Evolutionary conservation across 371 early-diverging fungal species (phyloP), one percentile per base, ranked within the genome.

Genomic region (Saksenaea vasiformis): DNA sequence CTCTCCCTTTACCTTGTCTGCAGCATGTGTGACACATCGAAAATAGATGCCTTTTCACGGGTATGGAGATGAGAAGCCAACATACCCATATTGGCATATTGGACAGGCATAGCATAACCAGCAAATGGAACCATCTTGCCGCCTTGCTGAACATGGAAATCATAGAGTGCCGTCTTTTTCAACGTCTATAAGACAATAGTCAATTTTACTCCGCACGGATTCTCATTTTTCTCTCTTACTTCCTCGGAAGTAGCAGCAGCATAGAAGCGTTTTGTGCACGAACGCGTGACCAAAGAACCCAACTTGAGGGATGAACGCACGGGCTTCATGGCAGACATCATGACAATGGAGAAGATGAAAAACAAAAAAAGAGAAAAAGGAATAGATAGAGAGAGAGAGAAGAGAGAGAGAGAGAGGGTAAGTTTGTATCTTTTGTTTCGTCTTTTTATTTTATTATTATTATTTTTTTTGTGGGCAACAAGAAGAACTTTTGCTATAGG

Each of bases 11-110:
- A 91, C 92, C 92, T 85, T 35, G 96, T 92, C 79, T 98, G 98
- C 58, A 98, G 87, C 99, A 98, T 98, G 76, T 98, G 99, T 31
- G 95, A 94, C 35, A 98, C 99, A 79, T 98, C 99, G 76, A 98
- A 98, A 60, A 98, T 78, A 5, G 96, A 95, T 1, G 96, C 95
- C 63, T 94, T 89, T 69, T 88, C 76, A 67, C 99, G 87, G 3
- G 97, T 97, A 81, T 95, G 95, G 59, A 86, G 69, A 73, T 97
- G 97, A 19, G 95, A 93, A 17, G 92, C 91, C 38, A 95, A 79
- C 27, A 93, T 89, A 51, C 95, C 93, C 74, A 90, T 85, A 67
- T 82, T 83, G 35, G 80, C 55, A 77, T 97, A 98, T 71, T 91
- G 90, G 39, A 98, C 91, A 47, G 99, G 99, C 97, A 98, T 97